A percentile compares a stretch with the other conserved stretches of the same genome.
Evolutionary conservation across 805 yeast genomes (phyloP).

Genomic region (Komagataella kurtzmanii): DNA sequence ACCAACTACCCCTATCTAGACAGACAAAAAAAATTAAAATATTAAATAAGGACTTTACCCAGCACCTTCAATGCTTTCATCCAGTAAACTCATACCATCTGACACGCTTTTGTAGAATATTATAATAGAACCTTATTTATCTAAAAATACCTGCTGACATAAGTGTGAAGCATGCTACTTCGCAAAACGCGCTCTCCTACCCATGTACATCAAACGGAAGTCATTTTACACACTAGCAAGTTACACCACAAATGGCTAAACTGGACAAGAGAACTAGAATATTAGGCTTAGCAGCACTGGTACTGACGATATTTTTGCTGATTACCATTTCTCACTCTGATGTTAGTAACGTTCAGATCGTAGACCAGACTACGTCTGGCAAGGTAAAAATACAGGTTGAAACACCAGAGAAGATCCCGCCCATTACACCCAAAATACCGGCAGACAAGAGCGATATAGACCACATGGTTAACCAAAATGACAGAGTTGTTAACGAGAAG

Average conservation of each 20-base stretch:
- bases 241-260: not conserved
- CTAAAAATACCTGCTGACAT: not conserved
- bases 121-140: not conserved
- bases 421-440: not conserved
- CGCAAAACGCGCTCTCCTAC: not conserved
- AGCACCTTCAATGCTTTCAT: no score
- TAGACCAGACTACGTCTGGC: slow-evolving; percentile 1
- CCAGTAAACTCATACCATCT: not conserved
- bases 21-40: no score
- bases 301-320: slow-evolving; percentile 22
- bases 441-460: slow-evolving; percentile 2
- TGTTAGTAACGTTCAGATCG: not conserved
- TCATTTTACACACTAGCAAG: not conserved
- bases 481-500: slow-evolving; percentile 16
- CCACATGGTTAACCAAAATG: slow-evolving; percentile 8
- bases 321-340: slow-evolving; percentile 13
- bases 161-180: not conserved
- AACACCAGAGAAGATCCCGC: not conserved
- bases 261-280: slow-evolving; percentile 21
- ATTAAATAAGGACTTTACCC: no score
- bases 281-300: slow-evolving; percentile 25
- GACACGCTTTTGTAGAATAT: not conserved
- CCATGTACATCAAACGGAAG: not conserved
- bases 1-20: no score
- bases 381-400: not conserved